Conservation (phyloP, 2,329 filamentous ascomycete species). For the Trichoderma guizhouense region DNA sequence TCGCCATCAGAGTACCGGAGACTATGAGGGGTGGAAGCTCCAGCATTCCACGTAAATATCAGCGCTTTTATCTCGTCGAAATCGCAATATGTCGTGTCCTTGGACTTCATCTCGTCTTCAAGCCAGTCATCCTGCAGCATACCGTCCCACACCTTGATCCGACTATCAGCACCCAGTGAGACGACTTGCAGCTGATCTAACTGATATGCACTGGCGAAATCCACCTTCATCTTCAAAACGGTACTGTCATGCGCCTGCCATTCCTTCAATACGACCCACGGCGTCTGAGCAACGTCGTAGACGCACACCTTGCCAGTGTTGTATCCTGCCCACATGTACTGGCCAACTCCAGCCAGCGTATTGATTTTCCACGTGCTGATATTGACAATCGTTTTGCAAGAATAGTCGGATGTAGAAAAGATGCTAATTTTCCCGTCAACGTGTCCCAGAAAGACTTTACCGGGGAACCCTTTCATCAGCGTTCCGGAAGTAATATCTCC, state of each 20-base stretch:
- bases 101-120: constrained; percentile 82
- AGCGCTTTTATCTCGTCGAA: constrained; percentile 79
- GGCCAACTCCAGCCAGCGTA: constrained; percentile 74
- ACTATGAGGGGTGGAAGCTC: constrained; percentile 86
- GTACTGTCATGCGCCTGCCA: constrained; percentile 89
- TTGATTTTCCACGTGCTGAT: constrained; percentile 96
- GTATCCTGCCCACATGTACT: constrained; percentile 87
- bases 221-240: constrained; percentile 72
- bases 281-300: constrained; percentile 78
- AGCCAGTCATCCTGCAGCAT: constrained; percentile 92
- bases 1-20: constrained; percentile 69
- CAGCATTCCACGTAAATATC: constrained; percentile 94
- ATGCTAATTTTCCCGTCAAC: constrained; percentile 90
- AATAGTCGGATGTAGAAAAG: constrained; percentile 76
- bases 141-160: constrained; percentile 85
- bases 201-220: constrained; percentile 80
- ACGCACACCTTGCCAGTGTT: constrained; percentile 92
- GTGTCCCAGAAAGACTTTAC: constrained; percentile 85
- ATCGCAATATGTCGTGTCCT: constrained; percentile 77
- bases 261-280: constrained; percentile 89
- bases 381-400: constrained; percentile 75
- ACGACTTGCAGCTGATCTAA: constrained; percentile 80
- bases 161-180: constrained; percentile 83
- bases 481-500: constrained; percentile 87
- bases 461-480: constrained; percentile 68